Evolutionary conservation across 2,329 filamentous ascomycete genomes (phyloP), one percentile per base, ranked within the genome.

Genomic region (Salinomyces thailandicus): DNA sequence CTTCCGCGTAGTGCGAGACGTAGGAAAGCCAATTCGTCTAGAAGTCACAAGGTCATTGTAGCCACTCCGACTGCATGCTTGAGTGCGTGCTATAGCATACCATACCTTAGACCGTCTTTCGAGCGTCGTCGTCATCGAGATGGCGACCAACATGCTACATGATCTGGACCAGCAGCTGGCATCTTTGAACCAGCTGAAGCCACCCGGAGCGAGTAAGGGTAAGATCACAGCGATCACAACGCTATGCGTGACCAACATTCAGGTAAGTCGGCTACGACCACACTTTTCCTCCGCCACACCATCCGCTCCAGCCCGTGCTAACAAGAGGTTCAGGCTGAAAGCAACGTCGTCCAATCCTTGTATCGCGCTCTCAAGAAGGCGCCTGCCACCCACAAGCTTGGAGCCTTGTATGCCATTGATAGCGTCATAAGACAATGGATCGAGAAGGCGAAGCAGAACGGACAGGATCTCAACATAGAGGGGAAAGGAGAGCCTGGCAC

Each of bases 371-470:
- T 96, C 73, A 94, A 93, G 66, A 93, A 91, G 65, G 81, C 87
- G 50, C 85, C 85, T 42, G 78, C 78, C 60, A 93, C 86, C 61
- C 89, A 98, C 75, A 98, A 98, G 68, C 75, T 98, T 63, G 91
- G 91, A 67, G 87, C 95, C 59, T 80, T 98, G 68, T 98, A 98
- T 79, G 87, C 96, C 68, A 85, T 98, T 87, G 91, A 98, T 74
- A 94, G 89, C 71, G 87, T 98, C 75, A 89, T 87, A 63, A 85
- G 91, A 66, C 89, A 93, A 70, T 98, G 91, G 89, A 79, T 94
- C 70, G 89, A 96, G 63, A 83, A 86, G 66, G 89, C 91, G 57
- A 91, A 87, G 66, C 75, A 79, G 57, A 75, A 82, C 50, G 84
- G 83, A 55, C 87, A 96, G 49, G 58, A 62, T 60, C 66, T 81